phyloP scores from a whole-genome alignment of 371 early-diverging fungal genomes.

The Apophysomyces sp. region DNA sequence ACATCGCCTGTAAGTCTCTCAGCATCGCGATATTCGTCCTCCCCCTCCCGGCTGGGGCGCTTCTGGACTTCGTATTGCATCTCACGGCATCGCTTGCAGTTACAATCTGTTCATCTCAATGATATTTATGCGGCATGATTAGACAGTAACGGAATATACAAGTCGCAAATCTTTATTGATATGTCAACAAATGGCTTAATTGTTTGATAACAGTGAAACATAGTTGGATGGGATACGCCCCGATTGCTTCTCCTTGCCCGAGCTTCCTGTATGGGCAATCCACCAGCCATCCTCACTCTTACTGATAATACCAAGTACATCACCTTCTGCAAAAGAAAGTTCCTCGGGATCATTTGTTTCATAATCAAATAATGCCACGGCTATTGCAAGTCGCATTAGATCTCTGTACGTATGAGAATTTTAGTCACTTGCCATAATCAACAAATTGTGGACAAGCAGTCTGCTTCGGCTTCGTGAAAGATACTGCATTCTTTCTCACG shows the following conservation, averaged over 20 bases:
- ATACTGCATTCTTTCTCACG: not conserved
- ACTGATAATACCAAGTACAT: slow-evolving; percentile 73
- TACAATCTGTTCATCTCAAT: too few relatives aligned
- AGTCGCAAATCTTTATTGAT: too few relatives aligned
- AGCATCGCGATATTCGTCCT: too few relatives aligned
- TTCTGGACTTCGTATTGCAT: too few relatives aligned
- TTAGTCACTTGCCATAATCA: not conserved
- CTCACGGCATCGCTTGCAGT: too few relatives aligned
- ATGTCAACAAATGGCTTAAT: too few relatives aligned
- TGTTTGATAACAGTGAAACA: slow-evolving; percentile 5
- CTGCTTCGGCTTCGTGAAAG: not conserved
- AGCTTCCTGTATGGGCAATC: slow-evolving; percentile 69
- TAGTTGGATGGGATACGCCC: slow-evolving; percentile 86
- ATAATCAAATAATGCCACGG: not conserved
- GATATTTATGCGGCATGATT: too few relatives aligned
- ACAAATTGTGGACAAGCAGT: not conserved
- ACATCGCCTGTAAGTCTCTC: too few relatives aligned
- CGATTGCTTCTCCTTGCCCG: slow-evolving; percentile 25
- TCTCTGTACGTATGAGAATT: not conserved
- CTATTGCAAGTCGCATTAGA: not conserved
- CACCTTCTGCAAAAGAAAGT: slow-evolving; percentile 78
- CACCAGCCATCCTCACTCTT: slow-evolving; percentile 91
- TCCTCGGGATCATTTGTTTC: slow-evolving; percentile 75
- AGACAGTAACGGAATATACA: too few relatives aligned
- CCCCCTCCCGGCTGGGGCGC: too few relatives aligned